Evolutionary conservation across 305 asterid genomes (phyloP).

Genomic region (Petunia hybrid): DNA sequence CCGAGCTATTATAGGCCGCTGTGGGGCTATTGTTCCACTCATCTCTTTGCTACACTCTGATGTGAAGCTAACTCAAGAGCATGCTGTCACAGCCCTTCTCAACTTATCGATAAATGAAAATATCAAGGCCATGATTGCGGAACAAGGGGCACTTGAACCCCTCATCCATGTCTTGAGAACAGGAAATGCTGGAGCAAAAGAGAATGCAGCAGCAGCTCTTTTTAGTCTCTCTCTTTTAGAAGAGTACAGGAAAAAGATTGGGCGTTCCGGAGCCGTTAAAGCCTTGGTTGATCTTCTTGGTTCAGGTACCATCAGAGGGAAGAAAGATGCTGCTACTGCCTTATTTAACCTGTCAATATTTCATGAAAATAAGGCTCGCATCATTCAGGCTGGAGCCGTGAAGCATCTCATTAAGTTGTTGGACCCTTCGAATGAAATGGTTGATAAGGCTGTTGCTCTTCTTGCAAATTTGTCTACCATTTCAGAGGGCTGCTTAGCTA

Average conservation of each 20-base stretch:
- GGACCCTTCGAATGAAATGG: conserved; percentile 77
- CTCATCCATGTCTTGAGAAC: conserved; percentile 75
- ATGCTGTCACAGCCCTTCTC: conserved; percentile 89
- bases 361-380: conserved; percentile 93
- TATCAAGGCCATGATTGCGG: conserved; percentile 73
- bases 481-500: conserved; percentile 75
- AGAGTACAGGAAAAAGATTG: conserved; percentile 78
- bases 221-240: conserved; percentile 88
- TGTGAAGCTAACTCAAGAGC: conserved; percentile 70
- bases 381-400: conserved; percentile 91
- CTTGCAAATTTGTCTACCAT: conserved; percentile 85
- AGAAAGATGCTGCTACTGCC: conserved; percentile 95
- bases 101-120: conserved; percentile 76
- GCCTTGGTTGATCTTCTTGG: conserved; percentile 79
- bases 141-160: conserved; percentile 79
- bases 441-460: conserved; percentile 93
- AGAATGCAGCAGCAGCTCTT: conserved; percentile 93
- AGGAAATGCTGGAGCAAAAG: conserved; percentile 80
- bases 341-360: conserved; percentile 79
- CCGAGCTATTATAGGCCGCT: conserved; percentile 71
- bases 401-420: conserved; percentile 68
- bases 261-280: conserved; percentile 83
- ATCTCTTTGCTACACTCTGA: conserved; percentile 68
- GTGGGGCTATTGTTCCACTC: conserved; percentile 81
- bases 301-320: conserved; percentile 78